Conservation (phyloP, 495 filamentous ascomycete species). For the Aspergillus funiculosus region DNA sequence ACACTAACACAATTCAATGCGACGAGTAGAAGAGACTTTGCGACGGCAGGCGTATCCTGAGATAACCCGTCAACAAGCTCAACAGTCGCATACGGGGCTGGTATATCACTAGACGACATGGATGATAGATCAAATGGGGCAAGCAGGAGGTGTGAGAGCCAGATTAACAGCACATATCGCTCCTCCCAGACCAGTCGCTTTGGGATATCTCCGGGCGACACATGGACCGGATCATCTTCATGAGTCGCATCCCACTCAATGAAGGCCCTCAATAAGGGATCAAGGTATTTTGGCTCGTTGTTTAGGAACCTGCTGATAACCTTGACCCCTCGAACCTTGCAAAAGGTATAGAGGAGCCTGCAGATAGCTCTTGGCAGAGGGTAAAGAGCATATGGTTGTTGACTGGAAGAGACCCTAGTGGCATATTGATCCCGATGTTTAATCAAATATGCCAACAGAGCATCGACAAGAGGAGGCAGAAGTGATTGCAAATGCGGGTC, state of each 20-base stretch:
- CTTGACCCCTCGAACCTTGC: constrained; percentile 91
- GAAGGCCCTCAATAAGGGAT: constrained; percentile 67
- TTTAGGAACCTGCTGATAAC: constrained; percentile 84
- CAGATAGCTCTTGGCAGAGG: constrained; percentile 66
- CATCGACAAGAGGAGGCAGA: constrained; percentile 64
- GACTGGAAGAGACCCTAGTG: constrained; percentile 21
- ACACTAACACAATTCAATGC: constrained; percentile 62
- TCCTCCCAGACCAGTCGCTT: constrained; percentile 70
- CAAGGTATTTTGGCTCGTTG: constrained; percentile 79
- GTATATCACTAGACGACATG: constrained; percentile 60
- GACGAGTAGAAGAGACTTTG: constrained; percentile 63
- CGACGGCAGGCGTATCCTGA: constrained; percentile 57
- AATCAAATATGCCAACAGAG: constrained; percentile 63
- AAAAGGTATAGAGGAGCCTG: constrained; percentile 78
- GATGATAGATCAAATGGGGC: constrained; percentile 86
- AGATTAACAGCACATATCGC: constrained; percentile 79
- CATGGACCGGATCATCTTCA: constrained; percentile 12
- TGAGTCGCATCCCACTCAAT: constrained; percentile 40
- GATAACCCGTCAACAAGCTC: constrained; percentile 22
- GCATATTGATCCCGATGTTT: constrained; percentile 37
- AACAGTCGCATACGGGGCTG: constrained; percentile 27
- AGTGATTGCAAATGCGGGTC: constrained; percentile 76
- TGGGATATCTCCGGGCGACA: constrained; percentile 10
- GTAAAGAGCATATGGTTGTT: constrained; percentile 35
- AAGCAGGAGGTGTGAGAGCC: constrained; percentile 89